A percentile compares a stretch with the other conserved stretches of the same genome.
Evolutionary conservation across 1,284 basidiomycete genomes (phyloP).

Genomic region (Pseudozyma hubeiensis): DNA sequence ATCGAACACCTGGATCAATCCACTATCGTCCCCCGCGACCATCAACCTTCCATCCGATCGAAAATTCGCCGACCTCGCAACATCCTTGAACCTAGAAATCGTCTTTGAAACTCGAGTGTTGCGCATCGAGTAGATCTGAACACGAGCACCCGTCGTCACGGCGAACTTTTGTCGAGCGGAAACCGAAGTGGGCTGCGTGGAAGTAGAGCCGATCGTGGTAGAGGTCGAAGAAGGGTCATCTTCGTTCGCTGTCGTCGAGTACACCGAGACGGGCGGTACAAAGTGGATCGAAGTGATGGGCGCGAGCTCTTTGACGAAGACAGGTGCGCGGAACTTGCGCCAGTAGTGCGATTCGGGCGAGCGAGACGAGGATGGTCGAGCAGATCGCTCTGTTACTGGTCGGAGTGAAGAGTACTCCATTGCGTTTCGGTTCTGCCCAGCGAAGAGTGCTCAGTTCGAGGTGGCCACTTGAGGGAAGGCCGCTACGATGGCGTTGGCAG

Average conservation of each 20-base stretch:
- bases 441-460: too few relatives aligned
- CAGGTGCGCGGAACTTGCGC: slow-evolving; percentile 62
- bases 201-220: slow-evolving; percentile 29
- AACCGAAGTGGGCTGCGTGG: slow-evolving; percentile 31
- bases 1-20: slow-evolving; percentile 94
- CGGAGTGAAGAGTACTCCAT: slow-evolving; percentile 44
- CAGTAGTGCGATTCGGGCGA: slow-evolving; percentile 64
- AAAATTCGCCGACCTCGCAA: slow-evolving; percentile 76
- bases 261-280: slow-evolving; percentile 55
- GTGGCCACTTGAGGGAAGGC: not conserved
- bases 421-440: not conserved
- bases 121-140: slow-evolving; percentile 94
- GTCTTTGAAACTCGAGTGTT: slow-evolving; percentile 96
- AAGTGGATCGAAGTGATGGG: slow-evolving; percentile 67
- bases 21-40: slow-evolving; percentile 93
- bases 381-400: slow-evolving; percentile 22
- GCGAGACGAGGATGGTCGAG: slow-evolving; percentile 34
- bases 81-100: slow-evolving; percentile 95
- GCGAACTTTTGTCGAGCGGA: slow-evolving; percentile 77
- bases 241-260: slow-evolving; percentile 20
- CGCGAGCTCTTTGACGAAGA: slow-evolving; percentile 66
- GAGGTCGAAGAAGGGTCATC: slow-evolving; percentile 19
- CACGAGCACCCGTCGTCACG: slow-evolving; percentile 90
- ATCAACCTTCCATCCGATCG: slow-evolving; percentile 91
- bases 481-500: not conserved